phyloP scores from a whole-genome alignment of 75 land plant species.

The Picea glauca region DNA sequence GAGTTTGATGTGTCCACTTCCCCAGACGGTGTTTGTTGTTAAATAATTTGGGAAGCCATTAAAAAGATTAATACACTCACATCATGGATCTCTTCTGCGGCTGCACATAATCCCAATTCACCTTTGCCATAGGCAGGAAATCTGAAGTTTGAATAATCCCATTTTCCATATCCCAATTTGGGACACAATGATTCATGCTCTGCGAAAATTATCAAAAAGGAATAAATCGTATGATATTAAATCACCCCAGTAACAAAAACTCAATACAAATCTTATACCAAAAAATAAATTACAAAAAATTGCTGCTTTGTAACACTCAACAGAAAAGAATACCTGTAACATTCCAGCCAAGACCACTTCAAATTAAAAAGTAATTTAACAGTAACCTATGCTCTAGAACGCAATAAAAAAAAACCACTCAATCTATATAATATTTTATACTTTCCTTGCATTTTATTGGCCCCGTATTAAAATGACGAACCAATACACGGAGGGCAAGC shows the following conservation, averaged over 20 bases:
- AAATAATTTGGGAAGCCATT: neutral
- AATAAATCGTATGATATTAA: conserved; percentile 2
- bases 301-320: neutral
- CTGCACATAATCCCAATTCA: neutral
- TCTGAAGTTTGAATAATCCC: conserved; percentile 10
- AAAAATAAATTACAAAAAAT: no score
- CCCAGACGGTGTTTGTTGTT: neutral
- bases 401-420: no score
- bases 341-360: neutral
- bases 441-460: no score
- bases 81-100: conserved; percentile 18
- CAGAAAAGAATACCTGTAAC: neutral
- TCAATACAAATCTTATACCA: neutral
- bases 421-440: no score
- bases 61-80: conserved; percentile 15
- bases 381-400: neutral
- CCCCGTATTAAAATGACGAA: no score
- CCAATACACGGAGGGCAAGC: no score
- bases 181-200: conserved; percentile 36
- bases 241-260: conserved; percentile 3
- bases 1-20: neutral
- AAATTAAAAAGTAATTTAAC: neutral
- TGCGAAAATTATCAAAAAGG: conserved; percentile 1
- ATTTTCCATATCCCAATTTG: conserved; percentile 40
- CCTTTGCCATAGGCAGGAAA: conserved; percentile 15